These are phyloP conservation scores for Ogataea dorogensis DNA, from an alignment of 805 yeast genomes.

Conservation along the genomic window DNA sequence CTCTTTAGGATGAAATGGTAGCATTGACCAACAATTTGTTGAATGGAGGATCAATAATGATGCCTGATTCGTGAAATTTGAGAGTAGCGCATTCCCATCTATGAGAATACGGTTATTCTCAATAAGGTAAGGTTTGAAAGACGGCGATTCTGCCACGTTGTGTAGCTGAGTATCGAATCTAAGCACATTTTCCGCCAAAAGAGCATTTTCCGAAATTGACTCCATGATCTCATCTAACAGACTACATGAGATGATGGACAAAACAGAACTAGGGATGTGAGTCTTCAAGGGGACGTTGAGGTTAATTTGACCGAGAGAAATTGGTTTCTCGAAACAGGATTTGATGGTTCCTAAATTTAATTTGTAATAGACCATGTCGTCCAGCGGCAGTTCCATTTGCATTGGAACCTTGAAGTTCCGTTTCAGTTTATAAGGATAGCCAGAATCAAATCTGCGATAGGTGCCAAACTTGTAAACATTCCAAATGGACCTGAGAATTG, in stretches of 20 bases:
- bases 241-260: constrained; percentile 30
- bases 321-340: constrained; percentile 12
- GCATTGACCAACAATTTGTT: constrained; percentile 32
- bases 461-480: constrained; percentile 37
- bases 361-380: constrained; percentile 27
- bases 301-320: constrained; percentile 16
- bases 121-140: constrained; percentile 18
- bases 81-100: constrained; percentile 35
- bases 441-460: constrained; percentile 35
- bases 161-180: constrained; percentile 28
- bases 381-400: constrained; percentile 36
- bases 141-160: constrained; percentile 19
- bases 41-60: constrained; percentile 30
- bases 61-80: constrained; percentile 33
- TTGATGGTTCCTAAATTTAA: constrained; percentile 15
- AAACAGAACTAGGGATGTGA: constrained; percentile 30
- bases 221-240: constrained; percentile 38
- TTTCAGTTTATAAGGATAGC: constrained; percentile 34
- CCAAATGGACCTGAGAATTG: constrained; percentile 38
- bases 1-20: constrained; percentile 37
- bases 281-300: constrained; percentile 14
- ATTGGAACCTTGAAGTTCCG: constrained; percentile 30
- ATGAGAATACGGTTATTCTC: constrained; percentile 30
- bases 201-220: constrained; percentile 25
- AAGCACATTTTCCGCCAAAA: constrained; percentile 26